Evolutionary conservation across 108 stramenopile genomes (phyloP).

Genomic region (Cyclotella sp.): DNA sequence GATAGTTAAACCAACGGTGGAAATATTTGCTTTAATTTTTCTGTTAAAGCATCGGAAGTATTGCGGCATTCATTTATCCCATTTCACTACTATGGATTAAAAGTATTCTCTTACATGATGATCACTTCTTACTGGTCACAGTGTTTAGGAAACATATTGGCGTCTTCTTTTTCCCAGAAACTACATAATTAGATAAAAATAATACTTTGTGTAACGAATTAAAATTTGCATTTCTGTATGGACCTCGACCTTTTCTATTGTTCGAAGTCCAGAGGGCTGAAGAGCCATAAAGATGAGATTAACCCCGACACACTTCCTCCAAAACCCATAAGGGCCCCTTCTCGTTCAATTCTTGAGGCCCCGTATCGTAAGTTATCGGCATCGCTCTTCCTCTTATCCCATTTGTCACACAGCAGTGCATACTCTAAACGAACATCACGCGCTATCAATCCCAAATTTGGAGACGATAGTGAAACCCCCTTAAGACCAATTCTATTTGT

Average conservation of each 20-base stretch:
- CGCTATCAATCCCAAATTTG: constrained; percentile 52
- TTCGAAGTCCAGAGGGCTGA: constrained; percentile 41
- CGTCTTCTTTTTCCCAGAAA: too few species aligned
- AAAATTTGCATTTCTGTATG: not conserved
- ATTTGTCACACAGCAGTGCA: constrained; percentile 66
- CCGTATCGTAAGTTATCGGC: constrained; percentile 56
- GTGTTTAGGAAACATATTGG: too few species aligned
- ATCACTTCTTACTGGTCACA: too few species aligned
- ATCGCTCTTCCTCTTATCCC: constrained; percentile 81
- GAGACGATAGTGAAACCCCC: constrained; percentile 52
- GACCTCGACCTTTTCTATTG: constrained; percentile 1
- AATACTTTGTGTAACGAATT: too few species aligned
- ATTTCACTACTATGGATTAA: too few species aligned
- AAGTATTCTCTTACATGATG: too few species aligned
- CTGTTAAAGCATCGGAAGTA: too few species aligned
- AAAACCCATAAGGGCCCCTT: constrained; percentile 52
- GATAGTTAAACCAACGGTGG: not conserved
- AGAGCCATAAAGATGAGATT: constrained; percentile 43
- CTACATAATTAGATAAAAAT: too few species aligned
- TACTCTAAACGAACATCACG: constrained; percentile 63
- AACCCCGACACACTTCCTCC: constrained; percentile 27
- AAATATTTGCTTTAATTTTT: not conserved
- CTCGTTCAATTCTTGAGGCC: constrained; percentile 56
- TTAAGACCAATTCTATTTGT: constrained; percentile 5
- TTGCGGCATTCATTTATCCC: too few species aligned